Evolutionary conservation across 2,329 filamentous ascomycete genomes (phyloP).

Genomic region (Fusarium xyrophilum): DNA sequence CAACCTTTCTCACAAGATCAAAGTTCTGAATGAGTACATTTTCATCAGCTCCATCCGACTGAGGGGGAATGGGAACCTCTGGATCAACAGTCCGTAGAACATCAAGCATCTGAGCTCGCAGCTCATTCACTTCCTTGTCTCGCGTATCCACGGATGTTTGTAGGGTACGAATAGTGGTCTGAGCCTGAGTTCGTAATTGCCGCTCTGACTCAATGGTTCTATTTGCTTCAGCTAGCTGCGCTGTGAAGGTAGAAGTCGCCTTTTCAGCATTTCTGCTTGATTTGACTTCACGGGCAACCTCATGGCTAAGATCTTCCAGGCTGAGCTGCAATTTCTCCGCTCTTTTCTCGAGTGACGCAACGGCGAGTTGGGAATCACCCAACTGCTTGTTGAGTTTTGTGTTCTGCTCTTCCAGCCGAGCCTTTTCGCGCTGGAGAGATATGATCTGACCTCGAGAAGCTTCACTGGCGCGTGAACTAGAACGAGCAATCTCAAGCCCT

Average conservation of each 20-base stretch:
- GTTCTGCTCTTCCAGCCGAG: slow-evolving; percentile 82
- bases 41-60: slow-evolving; percentile 65
- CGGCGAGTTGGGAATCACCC: slow-evolving; percentile 81
- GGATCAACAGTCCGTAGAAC: slow-evolving; percentile 90
- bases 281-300: slow-evolving; percentile 89
- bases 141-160: slow-evolving; percentile 80
- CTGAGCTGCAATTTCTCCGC: slow-evolving; percentile 89
- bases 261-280: slow-evolving; percentile 90
- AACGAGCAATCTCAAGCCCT: slow-evolving; percentile 92
- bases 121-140: slow-evolving; percentile 80
- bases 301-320: slow-evolving; percentile 91
- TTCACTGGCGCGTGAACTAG: slow-evolving; percentile 84
- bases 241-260: slow-evolving; percentile 76
- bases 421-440: slow-evolving; percentile 82
- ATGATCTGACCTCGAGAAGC: slow-evolving; percentile 78
- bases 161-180: slow-evolving; percentile 81
- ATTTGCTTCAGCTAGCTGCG: slow-evolving; percentile 88
- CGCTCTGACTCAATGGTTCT: slow-evolving; percentile 89
- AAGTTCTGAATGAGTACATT: slow-evolving; percentile 77
- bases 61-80: slow-evolving; percentile 68
- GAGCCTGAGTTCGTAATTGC: slow-evolving; percentile 83
- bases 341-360: slow-evolving; percentile 89
- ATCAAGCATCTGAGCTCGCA: slow-evolving; percentile 79
- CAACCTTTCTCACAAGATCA: slow-evolving; percentile 83
- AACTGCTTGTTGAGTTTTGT: slow-evolving; percentile 82